Percentiles rank a stretch among this genome's conserved stretches.
These are phyloP conservation scores for Cornus controversa DNA, from an alignment of 148 eudicot species.

Conservation along the genomic window DNA sequence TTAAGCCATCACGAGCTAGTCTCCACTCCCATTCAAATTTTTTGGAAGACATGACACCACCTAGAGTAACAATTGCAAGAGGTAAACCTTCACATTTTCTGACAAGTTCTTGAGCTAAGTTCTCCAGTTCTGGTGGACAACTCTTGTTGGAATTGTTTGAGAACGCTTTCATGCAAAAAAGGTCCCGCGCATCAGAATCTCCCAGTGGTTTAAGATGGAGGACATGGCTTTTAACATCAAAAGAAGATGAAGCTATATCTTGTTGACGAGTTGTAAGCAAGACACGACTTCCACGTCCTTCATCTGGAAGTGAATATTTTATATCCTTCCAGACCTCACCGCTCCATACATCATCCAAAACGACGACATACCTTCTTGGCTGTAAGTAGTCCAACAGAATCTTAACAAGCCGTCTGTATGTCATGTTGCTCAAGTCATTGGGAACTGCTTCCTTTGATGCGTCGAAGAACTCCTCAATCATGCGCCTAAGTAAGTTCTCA, in stretches of 20 bases:
- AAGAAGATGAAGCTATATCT: not conserved
- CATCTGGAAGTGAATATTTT: constrained; percentile 7
- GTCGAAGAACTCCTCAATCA: not conserved
- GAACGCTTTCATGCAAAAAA: not conserved
- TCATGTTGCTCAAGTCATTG: not conserved
- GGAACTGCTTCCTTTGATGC: not conserved
- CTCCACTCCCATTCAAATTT: not conserved
- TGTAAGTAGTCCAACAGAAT: not conserved
- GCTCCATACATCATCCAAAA: constrained; percentile 19
- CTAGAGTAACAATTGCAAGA: constrained; percentile 12
- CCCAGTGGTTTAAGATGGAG: no score
- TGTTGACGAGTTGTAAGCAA: constrained; percentile 15
- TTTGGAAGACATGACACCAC: constrained; percentile 11
- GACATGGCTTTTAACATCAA: not conserved
- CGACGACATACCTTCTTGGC: not conserved
- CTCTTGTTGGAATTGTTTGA: not conserved
- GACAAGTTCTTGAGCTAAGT: not conserved
- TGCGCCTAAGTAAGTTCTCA: no score
- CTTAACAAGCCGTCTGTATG: not conserved
- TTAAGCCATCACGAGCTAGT: no score
- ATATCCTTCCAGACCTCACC: constrained; percentile 5
- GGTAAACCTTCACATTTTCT: constrained; percentile 19
- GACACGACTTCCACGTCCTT: constrained; percentile 10
- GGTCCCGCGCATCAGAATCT: no score
- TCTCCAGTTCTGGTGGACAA: constrained; percentile 8